Conservation (phyloP, 164 flowering plant species). For the Tinospora cordifolia region DNA sequence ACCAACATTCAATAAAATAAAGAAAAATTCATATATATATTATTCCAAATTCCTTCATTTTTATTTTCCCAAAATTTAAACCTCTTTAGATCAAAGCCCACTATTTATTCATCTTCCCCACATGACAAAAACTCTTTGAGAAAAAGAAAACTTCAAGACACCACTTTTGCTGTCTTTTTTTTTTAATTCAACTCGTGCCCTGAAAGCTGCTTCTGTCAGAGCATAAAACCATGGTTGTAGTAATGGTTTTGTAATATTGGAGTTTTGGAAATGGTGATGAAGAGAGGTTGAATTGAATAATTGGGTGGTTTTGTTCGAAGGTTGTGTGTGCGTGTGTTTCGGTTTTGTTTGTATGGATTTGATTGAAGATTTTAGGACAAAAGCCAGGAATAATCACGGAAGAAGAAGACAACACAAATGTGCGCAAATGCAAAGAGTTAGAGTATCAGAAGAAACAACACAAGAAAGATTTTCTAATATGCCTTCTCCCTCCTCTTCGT, state of each 20-base stretch:
- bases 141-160: conserved; percentile 18
- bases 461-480: conserved; percentile 25
- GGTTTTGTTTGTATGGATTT: conserved; percentile 30
- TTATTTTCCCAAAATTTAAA: conserved; percentile 14
- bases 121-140: conserved; percentile 39
- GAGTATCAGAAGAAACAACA: conserved; percentile 23
- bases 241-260: conserved; percentile 15
- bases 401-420: conserved; percentile 65
- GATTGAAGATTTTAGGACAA: conserved; percentile 34
- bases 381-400: conserved; percentile 34
- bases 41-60: neutral
- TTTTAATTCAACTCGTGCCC: conserved; percentile 33
- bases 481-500: conserved; percentile 30
- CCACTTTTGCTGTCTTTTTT: conserved; percentile 12
- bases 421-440: conserved; percentile 26
- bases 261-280: conserved; percentile 43
- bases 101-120: conserved; percentile 39
- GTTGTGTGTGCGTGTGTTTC: neutral
- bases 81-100: conserved; percentile 41
- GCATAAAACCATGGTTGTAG: conserved; percentile 29
- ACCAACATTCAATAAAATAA: neutral
- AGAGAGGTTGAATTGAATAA: conserved; percentile 20
- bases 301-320: too few species aligned
- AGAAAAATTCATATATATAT: too few species aligned
- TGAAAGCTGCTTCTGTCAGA: conserved; percentile 31